phyloP scores from a whole-genome alignment of 106 monocot genomes.

The Apostasia shenzhenica region DNA sequence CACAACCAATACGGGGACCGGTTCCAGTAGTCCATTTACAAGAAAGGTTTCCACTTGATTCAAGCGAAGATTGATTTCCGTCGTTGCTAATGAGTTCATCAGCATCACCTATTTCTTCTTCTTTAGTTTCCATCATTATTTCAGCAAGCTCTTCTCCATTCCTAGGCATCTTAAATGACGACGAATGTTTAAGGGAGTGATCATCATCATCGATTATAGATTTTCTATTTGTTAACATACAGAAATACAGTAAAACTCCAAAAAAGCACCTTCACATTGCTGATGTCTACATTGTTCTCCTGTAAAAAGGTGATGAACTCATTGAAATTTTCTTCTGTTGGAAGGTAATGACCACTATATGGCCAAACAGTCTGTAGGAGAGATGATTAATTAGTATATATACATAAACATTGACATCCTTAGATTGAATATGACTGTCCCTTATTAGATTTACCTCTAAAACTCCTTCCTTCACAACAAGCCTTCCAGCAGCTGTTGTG shows the following conservation, averaged over 20 bases:
- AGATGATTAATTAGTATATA: not conserved
- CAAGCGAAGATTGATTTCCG: not conserved
- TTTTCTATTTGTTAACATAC: too few species aligned
- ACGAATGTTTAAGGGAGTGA: conserved; percentile 2
- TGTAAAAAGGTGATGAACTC: conserved; percentile 34
- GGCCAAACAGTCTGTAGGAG: conserved; percentile 45
- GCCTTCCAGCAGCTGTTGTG: conserved; percentile 65
- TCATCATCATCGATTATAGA: conserved; percentile 5
- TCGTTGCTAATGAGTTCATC: not conserved
- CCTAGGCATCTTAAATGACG: conserved; percentile 2
- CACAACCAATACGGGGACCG: conserved; percentile 6
- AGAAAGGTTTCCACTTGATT: not conserved
- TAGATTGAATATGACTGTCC: conserved; percentile 3
- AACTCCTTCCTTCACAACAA: conserved; percentile 45
- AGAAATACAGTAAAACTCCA: too few species aligned
- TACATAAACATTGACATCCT: conserved; percentile 24
- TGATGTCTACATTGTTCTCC: conserved; percentile 43
- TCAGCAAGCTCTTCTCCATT: not conserved
- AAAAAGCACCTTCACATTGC: conserved; percentile 25
- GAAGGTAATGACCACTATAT: conserved; percentile 45
- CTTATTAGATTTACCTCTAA: conserved; percentile 15
- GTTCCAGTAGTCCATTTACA: conserved; percentile 3
- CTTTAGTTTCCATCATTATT: not conserved
- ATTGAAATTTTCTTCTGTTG: conserved; percentile 44
- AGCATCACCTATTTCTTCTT: not conserved